Evolutionary conservation across 805 yeast species (phyloP).

Genomic region (Zygotorulaspora danielsina): DNA sequence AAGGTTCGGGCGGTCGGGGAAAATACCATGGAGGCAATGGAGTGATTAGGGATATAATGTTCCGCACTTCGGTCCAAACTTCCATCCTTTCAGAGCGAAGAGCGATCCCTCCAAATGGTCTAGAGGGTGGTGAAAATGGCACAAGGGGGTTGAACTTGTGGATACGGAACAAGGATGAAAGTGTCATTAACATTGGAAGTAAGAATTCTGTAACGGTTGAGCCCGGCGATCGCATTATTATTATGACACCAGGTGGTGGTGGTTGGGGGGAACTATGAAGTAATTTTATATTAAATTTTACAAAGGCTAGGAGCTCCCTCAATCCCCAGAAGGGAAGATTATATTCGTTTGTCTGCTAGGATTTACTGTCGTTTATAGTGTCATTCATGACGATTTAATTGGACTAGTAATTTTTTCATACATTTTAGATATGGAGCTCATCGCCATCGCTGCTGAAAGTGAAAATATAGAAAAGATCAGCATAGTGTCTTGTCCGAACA

Average conservation of each 20-base stretch:
- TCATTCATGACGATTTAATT: not conserved
- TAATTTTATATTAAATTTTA: too few relatives aligned
- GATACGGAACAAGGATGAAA: constrained; percentile 38
- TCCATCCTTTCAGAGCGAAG: constrained; percentile 85
- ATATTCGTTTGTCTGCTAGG: too few relatives aligned
- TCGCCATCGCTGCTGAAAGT: not conserved
- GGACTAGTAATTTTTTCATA: not conserved
- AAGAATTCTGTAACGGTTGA: constrained; percentile 55
- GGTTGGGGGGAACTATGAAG: constrained; percentile 51
- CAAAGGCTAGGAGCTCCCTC: not conserved
- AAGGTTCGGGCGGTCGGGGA: constrained; percentile 78
- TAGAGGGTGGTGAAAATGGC: constrained; percentile 78
- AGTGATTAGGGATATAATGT: constrained; percentile 77
- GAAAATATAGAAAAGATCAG: not conserved
- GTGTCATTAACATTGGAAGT: constrained; percentile 56
- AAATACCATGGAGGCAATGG: constrained; percentile 77
- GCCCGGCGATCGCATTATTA: constrained; percentile 64
- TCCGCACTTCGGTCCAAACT: constrained; percentile 63
- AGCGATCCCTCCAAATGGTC: constrained; percentile 77
- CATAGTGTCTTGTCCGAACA: not conserved
- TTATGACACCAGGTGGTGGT: constrained; percentile 83
- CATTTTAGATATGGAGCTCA: not conserved
- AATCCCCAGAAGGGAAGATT: not conserved
- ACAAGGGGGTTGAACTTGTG: constrained; percentile 61
- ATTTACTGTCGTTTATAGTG: too few relatives aligned